Percentiles rank a stretch among this genome's conserved stretches.
Conservation (phyloP, 2,329 filamentous ascomycete species). For the Coniochaeta pulveracea region DNA sequence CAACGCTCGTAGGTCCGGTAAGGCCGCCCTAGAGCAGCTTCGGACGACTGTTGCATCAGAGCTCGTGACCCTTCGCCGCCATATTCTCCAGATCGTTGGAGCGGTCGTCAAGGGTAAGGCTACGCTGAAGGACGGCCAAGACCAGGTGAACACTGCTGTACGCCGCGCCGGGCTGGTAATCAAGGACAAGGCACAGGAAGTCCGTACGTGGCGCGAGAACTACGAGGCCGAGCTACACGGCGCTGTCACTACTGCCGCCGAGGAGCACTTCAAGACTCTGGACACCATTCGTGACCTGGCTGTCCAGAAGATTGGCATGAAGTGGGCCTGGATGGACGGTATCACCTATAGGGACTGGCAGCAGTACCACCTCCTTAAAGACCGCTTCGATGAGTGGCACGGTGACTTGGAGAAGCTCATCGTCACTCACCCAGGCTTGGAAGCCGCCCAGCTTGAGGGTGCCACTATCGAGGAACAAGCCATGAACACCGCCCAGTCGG, state of each 20-base stretch:
- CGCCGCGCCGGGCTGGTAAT: conserved; percentile 60
- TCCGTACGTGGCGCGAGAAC: conserved; percentile 64
- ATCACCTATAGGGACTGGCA: conserved; percentile 97
- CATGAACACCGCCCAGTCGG: conserved; percentile 68
- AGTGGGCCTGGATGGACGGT: conserved; percentile 91
- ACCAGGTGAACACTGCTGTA: conserved; percentile 36
- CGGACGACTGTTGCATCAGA: conserved; percentile 55
- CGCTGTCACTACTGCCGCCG: conserved; percentile 61
- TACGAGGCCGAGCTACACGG: conserved; percentile 60
- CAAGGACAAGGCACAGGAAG: conserved; percentile 64
- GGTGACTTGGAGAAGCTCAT: conserved; percentile 69
- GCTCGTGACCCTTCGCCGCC: conserved; percentile 52
- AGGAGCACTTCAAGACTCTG: conserved; percentile 71
- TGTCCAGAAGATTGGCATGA: conserved; percentile 83
- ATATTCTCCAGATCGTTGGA: conserved; percentile 50
- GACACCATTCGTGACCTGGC: conserved; percentile 75
- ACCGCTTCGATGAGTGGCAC: conserved; percentile 75
- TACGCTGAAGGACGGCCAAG: conserved; percentile 23
- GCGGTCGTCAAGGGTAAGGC: conserved; percentile 35
- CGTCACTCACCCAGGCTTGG: conserved; percentile 59
- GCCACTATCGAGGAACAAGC: conserved; percentile 56
- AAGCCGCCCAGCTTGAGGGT: conserved; percentile 51
- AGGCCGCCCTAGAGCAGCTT: conserved; percentile 55
- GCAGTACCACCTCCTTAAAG: conserved; percentile 82
- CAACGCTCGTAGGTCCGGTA: conserved; percentile 55